phyloP scores from a whole-genome alignment of 768 basidiomycete genomes.

The Crucibulum laeve region DNA sequence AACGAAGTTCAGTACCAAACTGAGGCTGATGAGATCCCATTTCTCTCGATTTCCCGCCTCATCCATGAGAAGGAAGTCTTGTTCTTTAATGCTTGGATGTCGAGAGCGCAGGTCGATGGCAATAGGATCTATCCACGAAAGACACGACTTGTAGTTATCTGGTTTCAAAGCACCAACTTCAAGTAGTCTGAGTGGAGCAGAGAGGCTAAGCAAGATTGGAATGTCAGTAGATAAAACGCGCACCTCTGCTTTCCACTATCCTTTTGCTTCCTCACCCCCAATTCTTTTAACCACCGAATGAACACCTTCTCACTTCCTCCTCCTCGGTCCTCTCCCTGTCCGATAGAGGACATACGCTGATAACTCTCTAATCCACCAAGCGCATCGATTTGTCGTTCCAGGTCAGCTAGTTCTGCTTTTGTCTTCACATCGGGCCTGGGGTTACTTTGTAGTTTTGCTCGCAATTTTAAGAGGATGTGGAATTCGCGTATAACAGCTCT shows the following conservation, averaged over 20 bases:
- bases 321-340: slow-evolving; percentile 78
- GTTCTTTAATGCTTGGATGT: slow-evolving; percentile 78
- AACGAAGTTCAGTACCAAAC: slow-evolving; percentile 88
- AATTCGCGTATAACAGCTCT: slow-evolving; percentile 75
- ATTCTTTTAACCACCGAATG: slow-evolving; percentile 68
- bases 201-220: neutral
- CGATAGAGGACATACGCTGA: slow-evolving; percentile 78
- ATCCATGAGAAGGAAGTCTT: slow-evolving; percentile 77
- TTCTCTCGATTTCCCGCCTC: slow-evolving; percentile 37
- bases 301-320: slow-evolving; percentile 85
- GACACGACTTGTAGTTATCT: slow-evolving; percentile 68
- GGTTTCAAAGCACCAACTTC: slow-evolving; percentile 88
- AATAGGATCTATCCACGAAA: slow-evolving; percentile 66
- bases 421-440: slow-evolving; percentile 10
- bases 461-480: slow-evolving; percentile 74
- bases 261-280: slow-evolving; percentile 26
- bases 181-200: slow-evolving; percentile 51
- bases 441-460: slow-evolving; percentile 43
- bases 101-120: slow-evolving; percentile 84
- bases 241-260: slow-evolving; percentile 32
- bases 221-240: neutral
- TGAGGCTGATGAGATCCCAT: slow-evolving; percentile 84
- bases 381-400: slow-evolving; percentile 57
- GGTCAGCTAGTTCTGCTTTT: slow-evolving; percentile 34
- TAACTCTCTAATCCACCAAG: slow-evolving; percentile 81